phyloP scores from a whole-genome alignment of 108 stramenopile genomes.

The Bacterosira constricta region DNA sequence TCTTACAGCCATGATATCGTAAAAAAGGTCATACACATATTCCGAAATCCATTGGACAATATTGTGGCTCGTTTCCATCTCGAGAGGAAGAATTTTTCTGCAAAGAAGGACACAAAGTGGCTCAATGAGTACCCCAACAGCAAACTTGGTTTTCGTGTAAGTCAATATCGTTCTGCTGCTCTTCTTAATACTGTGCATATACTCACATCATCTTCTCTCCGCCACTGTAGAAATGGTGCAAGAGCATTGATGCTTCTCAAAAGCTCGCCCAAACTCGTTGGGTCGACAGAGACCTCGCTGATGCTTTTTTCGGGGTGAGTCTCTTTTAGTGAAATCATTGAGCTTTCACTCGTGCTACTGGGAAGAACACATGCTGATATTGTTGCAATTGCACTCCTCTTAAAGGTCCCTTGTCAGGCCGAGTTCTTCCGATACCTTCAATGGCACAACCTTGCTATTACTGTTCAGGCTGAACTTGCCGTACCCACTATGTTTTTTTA shows the following conservation, averaged over 20 bases:
- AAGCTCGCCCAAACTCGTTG: conserved; percentile 12
- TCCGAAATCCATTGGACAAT: conserved; percentile 51
- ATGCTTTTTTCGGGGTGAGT: conserved; percentile 20
- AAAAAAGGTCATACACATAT: conserved; percentile 39
- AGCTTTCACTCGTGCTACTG: too few relatives aligned
- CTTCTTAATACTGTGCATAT: not conserved
- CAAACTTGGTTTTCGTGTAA: conserved; percentile 30
- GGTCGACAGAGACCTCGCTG: conserved; percentile 29
- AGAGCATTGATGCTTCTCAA: conserved; percentile 27
- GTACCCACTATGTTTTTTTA: conserved; percentile 59
- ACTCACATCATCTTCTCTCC: not conserved
- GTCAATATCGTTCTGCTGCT: not conserved
- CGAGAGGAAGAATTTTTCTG: conserved; percentile 15
- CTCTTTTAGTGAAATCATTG: too few relatives aligned
- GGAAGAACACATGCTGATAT: too few relatives aligned
- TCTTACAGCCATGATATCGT: conserved; percentile 28
- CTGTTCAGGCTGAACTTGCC: conserved; percentile 30
- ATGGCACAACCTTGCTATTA: conserved; percentile 59
- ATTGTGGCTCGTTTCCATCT: conserved; percentile 51
- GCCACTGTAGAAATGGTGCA: conserved; percentile 45
- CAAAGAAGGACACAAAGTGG: conserved; percentile 31
- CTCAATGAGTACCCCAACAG: conserved; percentile 31
- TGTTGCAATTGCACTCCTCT: too few relatives aligned
- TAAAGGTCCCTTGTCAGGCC: conserved; percentile 42
- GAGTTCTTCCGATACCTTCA: conserved; percentile 45